Conservation (phyloP, 1,284 basidiomycete genomes). For the Microbotryum saponariae region DNA sequence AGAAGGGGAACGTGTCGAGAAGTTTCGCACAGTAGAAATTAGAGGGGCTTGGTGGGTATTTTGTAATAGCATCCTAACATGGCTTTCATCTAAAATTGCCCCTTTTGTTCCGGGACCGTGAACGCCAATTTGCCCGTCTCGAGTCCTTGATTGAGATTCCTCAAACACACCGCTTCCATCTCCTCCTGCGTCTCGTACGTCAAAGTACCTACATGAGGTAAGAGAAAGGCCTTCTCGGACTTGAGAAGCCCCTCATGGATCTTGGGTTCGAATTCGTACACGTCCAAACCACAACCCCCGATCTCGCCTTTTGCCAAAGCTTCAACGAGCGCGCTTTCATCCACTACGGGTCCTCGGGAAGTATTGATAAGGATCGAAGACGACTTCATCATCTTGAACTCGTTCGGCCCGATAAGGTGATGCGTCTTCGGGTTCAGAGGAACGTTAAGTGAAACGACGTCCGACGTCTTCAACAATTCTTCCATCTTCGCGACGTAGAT, state of each 20-base stretch:
- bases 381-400: conserved; percentile 71
- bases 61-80: too few relatives aligned
- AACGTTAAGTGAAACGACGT: conserved; percentile 57
- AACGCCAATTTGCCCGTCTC: conserved; percentile 36
- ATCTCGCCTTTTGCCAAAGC: conserved; percentile 63
- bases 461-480: conserved; percentile 63
- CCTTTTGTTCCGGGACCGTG: conserved; percentile 39
- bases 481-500: conserved; percentile 59
- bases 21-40: conserved; percentile 11
- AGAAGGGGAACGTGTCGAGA: conserved; percentile 11
- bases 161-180: conserved; percentile 41
- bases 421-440: conserved; percentile 60
- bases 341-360: conserved; percentile 78
- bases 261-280: conserved; percentile 24
- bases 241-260: conserved; percentile 68
- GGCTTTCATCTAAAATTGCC: conserved; percentile 6
- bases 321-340: conserved; percentile 74
- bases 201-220: conserved; percentile 72
- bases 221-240: conserved; percentile 70
- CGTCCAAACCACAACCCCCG: conserved; percentile 20
- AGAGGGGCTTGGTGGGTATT: too few relatives aligned
- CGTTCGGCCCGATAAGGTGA: conserved; percentile 64
- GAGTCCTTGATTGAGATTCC: conserved; percentile 37
- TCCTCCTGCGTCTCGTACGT: conserved; percentile 40
- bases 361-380: conserved; percentile 80